Conservation (phyloP, 1,284 basidiomycete genomes). For the Sutorius eximius region DNA sequence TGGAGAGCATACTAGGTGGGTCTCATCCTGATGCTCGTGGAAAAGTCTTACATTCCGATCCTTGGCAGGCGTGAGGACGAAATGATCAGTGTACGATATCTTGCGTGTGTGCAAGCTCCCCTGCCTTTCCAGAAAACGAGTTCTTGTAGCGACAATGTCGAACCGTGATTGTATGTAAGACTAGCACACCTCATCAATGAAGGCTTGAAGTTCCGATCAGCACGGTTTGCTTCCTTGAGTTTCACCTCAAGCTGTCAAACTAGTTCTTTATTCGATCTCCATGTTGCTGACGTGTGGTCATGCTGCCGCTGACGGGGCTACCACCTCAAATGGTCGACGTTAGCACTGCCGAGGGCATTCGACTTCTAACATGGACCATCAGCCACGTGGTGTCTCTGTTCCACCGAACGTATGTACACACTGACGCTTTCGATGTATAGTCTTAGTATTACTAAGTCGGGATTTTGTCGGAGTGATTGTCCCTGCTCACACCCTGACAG, state of each 20-base stretch:
- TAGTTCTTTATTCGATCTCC: too few species aligned
- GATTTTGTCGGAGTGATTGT: too few species aligned
- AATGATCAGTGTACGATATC: not conserved
- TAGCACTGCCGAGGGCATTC: too few species aligned
- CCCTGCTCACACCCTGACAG: too few species aligned
- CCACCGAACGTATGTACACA: too few species aligned
- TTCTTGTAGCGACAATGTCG: not conserved
- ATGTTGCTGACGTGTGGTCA: too few species aligned
- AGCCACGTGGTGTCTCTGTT: too few species aligned
- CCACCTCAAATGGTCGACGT: too few species aligned
- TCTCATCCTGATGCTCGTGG: not conserved
- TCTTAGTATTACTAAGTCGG: too few species aligned
- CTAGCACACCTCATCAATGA: not conserved
- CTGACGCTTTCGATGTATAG: too few species aligned
- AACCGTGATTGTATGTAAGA: not conserved
- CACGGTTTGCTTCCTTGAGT: not conserved
- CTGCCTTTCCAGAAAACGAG: not conserved
- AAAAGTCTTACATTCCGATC: not conserved
- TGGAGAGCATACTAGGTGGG: conserved; percentile 10
- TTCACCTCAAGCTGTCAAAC: not conserved
- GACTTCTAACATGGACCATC: too few species aligned
- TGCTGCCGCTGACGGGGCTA: too few species aligned
- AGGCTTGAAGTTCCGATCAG: not conserved
- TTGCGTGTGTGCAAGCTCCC: not conserved
- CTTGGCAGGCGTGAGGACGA: not conserved